A percentile compares a stretch with the other conserved stretches of the same genome.
These are phyloP conservation scores for Leucosporidium creatinivorum DNA, from an alignment of 768 basidiomycete genomes.

Conservation along the genomic window DNA sequence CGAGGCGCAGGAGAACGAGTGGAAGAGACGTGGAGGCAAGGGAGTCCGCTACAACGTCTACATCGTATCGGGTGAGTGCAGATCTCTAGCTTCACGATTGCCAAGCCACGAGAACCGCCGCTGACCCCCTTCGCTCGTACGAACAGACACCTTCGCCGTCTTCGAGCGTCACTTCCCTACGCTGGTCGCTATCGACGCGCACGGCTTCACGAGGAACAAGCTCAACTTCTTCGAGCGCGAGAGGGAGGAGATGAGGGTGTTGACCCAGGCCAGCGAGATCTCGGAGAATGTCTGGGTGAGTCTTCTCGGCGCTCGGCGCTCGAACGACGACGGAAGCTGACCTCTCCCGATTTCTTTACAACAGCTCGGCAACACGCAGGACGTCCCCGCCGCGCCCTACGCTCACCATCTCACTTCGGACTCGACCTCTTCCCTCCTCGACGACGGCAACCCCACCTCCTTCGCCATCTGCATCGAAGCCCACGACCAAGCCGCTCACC, in stretches of 20 bases:
- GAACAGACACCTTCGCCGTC: slow-evolving; percentile 40
- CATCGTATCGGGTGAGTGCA: slow-evolving; percentile 54
- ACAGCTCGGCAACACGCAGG: slow-evolving; percentile 70
- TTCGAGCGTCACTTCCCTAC: slow-evolving; percentile 41
- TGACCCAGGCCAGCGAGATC: slow-evolving; percentile 76
- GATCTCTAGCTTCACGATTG: background rate
- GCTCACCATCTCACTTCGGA: slow-evolving; percentile 16
- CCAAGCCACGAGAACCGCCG: background rate
- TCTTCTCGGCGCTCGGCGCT: background rate
- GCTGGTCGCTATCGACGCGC: slow-evolving; percentile 41
- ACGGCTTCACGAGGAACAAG: slow-evolving; percentile 36
- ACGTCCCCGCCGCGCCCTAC: slow-evolving; percentile 54
- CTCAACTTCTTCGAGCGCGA: slow-evolving; percentile 76
- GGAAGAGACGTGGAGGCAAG: slow-evolving; percentile 1
- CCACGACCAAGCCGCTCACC: slow-evolving; percentile 56
- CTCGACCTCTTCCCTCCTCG: slow-evolving; percentile 43
- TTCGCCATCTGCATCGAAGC: slow-evolving; percentile 85
- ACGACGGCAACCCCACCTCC: slow-evolving; percentile 49
- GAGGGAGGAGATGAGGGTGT: slow-evolving; percentile 79
- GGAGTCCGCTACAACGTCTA: slow-evolving; percentile 59
- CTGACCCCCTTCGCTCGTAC: background rate
- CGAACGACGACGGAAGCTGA: background rate
- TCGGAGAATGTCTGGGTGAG: slow-evolving; percentile 40
- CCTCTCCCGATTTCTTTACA: background rate
- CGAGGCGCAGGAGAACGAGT: slow-evolving; percentile 26